Base-by-base conservation (phyloP, 305 asterid genomes). In the Fraxinus albicans region DNA sequence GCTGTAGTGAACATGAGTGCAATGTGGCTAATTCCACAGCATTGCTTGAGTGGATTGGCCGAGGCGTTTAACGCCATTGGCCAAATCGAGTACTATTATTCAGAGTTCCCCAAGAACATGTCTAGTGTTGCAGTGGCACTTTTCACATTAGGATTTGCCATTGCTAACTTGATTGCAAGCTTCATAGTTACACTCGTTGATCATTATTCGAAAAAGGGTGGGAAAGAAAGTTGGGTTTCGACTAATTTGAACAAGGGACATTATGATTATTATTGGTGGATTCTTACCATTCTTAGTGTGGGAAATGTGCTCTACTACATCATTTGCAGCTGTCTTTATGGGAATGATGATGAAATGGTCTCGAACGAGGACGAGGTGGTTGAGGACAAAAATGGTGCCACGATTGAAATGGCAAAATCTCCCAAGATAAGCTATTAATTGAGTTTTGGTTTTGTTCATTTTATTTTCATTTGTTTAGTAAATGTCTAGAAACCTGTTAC, bases 11-110 rank as follows among this genome's bases (percentile, higher is more conserved):
- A 90, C 33, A 94, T 93, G 96, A 88, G 96, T 0, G 96, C 92
- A 2, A 79, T 88, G 85, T 91, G 98, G 97, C 82, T 94, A 10
- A 86, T 87, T 19, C 97, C 97, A 0, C 96, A 92, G 19, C 80
- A 90, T 25, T 70, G 90, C 34, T 79, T 94, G 3, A 53, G 82
- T 0, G 96, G 98, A 8, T 58, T 94, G 25, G 93, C 88, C 0
- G 96, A 94, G 88, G 98, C 92, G 3, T 84, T 94, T 65, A 93
- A 91, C 65, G 94, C 92, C 12, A 93, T 94, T 1, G 98, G 90
- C 0, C 97, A 93, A 38, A 88, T 91, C 60, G 92, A 93, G 63
- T 89, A 88, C 53, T 94, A 87, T 38, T 91, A 93, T 80, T 86
- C 91, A 5, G 89, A 88, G 10, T 91, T 94, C 77, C 97, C 97